A percentile compares a stretch with the other conserved stretches of the same genome.
Evolutionary conservation across 2,329 filamentous ascomycete species (phyloP).

Genomic region (Orbilia ellipsospora): DNA sequence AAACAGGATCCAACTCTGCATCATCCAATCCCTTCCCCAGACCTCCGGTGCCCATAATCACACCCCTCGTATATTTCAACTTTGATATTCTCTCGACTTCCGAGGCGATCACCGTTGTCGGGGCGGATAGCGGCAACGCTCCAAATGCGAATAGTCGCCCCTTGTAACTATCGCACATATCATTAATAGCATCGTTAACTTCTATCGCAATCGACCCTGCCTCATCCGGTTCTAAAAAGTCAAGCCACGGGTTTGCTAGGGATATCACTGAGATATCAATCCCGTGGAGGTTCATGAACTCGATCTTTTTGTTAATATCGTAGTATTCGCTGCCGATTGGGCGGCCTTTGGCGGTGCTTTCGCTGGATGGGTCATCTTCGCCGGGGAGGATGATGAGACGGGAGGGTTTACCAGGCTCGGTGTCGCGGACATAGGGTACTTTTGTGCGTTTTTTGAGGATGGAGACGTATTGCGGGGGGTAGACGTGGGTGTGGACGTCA

Average conservation of each 20-base stretch:
- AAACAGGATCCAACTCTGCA: conserved; percentile 75
- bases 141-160: conserved; percentile 84
- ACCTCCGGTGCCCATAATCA: conserved; percentile 87
- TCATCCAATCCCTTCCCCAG: conserved; percentile 85
- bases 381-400: conserved; percentile 75
- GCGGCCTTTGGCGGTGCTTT: conserved; percentile 72
- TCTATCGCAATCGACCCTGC: conserved; percentile 72
- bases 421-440: conserved; percentile 76
- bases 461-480: conserved; percentile 72
- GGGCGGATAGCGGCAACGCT: conserved; percentile 79
- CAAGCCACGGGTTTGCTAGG: conserved; percentile 92
- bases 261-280: conserved; percentile 88
- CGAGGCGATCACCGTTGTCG: conserved; percentile 70
- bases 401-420: conserved; percentile 64
- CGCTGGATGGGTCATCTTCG: conserved; percentile 68
- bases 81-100: conserved; percentile 73
- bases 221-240: conserved; percentile 75
- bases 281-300: conserved; percentile 85
- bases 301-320: conserved; percentile 80
- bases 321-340: conserved; percentile 87
- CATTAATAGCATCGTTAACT: conserved; percentile 82
- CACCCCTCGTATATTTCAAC: conserved; percentile 78
- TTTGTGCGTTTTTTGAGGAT: conserved; percentile 70
- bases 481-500: conserved; percentile 78
- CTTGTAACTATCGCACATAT: conserved; percentile 74